Conservation (phyloP, 495 filamentous ascomycete genomes). For the Hypoxylon rickii region DNA sequence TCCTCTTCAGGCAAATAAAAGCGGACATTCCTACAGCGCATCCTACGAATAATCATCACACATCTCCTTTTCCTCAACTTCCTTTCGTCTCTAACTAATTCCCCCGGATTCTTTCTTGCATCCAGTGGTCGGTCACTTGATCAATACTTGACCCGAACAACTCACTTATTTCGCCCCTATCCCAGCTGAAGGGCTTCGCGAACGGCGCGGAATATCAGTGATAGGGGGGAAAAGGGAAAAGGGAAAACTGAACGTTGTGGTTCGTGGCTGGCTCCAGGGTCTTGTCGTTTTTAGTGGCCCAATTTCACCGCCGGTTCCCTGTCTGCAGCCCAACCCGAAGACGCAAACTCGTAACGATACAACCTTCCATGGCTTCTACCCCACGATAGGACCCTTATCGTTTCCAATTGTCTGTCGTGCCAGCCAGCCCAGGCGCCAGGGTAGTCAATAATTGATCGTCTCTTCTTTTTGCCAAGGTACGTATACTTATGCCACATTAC, state of each 20-base stretch:
- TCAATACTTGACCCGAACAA: conserved; percentile 18
- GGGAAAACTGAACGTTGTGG: conserved; percentile 13
- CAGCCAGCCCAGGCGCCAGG: too few species aligned
- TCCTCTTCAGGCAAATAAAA: conserved; percentile 34
- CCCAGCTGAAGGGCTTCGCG: conserved; percentile 22
- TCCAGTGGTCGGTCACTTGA: conserved; percentile 24
- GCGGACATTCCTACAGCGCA: conserved; percentile 23
- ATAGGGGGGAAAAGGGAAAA: conserved; percentile 1
- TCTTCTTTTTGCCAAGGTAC: too few species aligned
- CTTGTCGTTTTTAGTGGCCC: conserved; percentile 32
- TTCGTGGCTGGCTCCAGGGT: conserved; percentile 26
- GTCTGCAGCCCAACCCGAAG: conserved; percentile 37
- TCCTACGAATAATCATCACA: conserved; percentile 14
- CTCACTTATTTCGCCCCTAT: conserved; percentile 24
- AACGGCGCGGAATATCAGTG: conserved; percentile 14
- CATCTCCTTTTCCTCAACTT: neutral
- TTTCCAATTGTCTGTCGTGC: conserved; percentile 10
- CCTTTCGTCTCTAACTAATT: neutral
- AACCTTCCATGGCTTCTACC: conserved; percentile 35
- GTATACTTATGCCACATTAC: conserved; percentile 5
- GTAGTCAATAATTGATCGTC: conserved; percentile 6
- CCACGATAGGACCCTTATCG: conserved; percentile 34
- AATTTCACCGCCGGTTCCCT: conserved; percentile 35
- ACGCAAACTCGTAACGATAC: conserved; percentile 19
- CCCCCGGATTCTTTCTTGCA: conserved; percentile 19